Conservation (phyloP, 75 land plant genomes). For the Sequoiadendron giganteum region DNA sequence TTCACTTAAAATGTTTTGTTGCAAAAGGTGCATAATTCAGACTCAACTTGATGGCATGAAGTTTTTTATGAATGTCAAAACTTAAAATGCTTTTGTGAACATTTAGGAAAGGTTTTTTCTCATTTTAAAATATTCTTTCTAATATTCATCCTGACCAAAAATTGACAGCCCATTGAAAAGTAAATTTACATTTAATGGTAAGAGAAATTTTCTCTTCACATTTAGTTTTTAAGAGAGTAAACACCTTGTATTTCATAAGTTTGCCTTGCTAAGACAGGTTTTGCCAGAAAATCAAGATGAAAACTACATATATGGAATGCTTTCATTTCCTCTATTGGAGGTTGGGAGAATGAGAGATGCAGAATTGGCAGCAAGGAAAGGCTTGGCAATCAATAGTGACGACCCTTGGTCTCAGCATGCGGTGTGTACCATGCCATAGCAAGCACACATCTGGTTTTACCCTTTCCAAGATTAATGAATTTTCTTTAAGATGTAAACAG, state of each 20-base stretch:
- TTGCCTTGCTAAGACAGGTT: constrained; percentile 37
- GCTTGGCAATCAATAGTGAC: constrained; percentile 54
- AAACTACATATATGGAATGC: constrained; percentile 85
- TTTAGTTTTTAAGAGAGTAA: neutral
- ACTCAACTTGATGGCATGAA: neutral
- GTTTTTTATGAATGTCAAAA: neutral
- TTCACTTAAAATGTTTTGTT: neutral
- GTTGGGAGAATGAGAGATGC: constrained; percentile 78
- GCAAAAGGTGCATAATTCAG: neutral
- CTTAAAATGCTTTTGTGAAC: neutral
- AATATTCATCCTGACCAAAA: neutral
- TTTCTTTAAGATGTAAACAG: neutral
- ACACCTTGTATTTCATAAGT: neutral
- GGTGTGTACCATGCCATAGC: constrained; percentile 39
- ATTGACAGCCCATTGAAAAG: neutral
- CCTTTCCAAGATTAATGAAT: neutral
- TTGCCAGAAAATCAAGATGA: constrained; percentile 57
- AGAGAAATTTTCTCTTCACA: constrained; percentile 7
- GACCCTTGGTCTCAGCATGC: constrained; percentile 94
- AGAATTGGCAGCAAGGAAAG: constrained; percentile 77
- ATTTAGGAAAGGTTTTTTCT: neutral
- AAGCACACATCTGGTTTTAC: neutral
- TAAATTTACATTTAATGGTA: no score
- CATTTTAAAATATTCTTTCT: neutral
- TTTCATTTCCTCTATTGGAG: constrained; percentile 89